A percentile compares a stretch with the other conserved stretches of the same genome.
These are phyloP conservation scores for Cruciata laevipes DNA, from an alignment of 257 asterid genomes.

Conservation along the genomic window DNA sequence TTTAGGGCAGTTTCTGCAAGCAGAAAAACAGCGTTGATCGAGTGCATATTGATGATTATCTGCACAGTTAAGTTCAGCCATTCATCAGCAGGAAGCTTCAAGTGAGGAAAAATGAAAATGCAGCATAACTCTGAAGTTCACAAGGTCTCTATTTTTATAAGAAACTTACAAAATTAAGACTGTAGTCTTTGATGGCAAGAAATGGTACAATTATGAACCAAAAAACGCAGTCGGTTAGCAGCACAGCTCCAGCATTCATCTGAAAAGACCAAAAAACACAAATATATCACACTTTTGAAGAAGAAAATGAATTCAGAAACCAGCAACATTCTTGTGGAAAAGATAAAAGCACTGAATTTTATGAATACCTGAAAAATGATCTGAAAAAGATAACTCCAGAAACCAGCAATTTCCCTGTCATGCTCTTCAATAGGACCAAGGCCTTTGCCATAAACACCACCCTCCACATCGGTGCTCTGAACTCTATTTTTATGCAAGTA, in stretches of 20 bases:
- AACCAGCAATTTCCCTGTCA: constrained; percentile 51
- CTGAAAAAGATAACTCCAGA: constrained; percentile 63
- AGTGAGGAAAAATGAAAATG: too few relatives aligned
- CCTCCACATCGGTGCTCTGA: constrained; percentile 39
- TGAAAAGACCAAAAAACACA: constrained; percentile 6
- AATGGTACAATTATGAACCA: constrained; percentile 93
- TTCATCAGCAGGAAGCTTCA: neutral
- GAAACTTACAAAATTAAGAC: constrained; percentile 68
- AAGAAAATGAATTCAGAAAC: neutral
- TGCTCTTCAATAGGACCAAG: constrained; percentile 21
- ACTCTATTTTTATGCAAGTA: constrained; percentile 28
- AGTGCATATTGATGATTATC: constrained; percentile 91
- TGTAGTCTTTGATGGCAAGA: constrained; percentile 71
- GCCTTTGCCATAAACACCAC: constrained; percentile 34
- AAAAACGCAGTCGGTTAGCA: constrained; percentile 74
- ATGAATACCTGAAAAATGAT: constrained; percentile 74
- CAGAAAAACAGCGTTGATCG: constrained; percentile 72
- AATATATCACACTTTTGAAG: neutral
- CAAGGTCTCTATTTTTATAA: neutral
- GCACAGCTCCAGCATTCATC: constrained; percentile 98
- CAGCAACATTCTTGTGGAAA: neutral
- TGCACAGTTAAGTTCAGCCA: constrained; percentile 26
- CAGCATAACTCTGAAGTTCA: neutral
- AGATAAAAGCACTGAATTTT: neutral
- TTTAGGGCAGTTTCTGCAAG: constrained; percentile 82